These are phyloP conservation scores for Geranomyces variabilis DNA, from an alignment of 192 early-diverging fungal species.

Conservation along the genomic window DNA sequence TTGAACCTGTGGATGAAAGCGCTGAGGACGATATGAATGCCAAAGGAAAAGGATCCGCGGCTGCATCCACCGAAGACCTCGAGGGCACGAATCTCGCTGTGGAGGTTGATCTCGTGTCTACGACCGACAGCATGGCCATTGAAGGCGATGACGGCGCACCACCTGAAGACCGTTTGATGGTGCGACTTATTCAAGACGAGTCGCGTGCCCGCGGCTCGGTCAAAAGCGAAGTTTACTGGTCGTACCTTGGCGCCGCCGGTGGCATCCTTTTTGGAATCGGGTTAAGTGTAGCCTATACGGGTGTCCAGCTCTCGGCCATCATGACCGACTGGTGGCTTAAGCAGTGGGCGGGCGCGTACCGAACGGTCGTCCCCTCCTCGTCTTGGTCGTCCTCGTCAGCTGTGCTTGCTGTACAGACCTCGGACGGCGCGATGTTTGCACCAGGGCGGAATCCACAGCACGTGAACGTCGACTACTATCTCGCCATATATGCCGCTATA, in stretches of 20 bases:
- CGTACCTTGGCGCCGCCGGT: constrained; percentile 51
- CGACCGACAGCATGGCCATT: background rate
- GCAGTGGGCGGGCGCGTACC: constrained; percentile 37
- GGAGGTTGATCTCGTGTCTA: background rate
- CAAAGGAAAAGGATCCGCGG: background rate
- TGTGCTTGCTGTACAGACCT: background rate
- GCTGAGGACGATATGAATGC: background rate
- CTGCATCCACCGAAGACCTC: background rate
- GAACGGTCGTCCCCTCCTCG: no score
- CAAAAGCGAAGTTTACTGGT: constrained; percentile 38
- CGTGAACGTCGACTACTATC: constrained; percentile 25
- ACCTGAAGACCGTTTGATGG: background rate
- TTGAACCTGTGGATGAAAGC: constrained; percentile 21
- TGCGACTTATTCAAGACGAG: constrained; percentile 49
- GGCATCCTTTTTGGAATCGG: constrained; percentile 42
- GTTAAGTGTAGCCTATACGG: background rate
- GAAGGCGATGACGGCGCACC: background rate
- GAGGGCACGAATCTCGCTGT: background rate
- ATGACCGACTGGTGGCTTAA: constrained; percentile 51
- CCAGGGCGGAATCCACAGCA: background rate
- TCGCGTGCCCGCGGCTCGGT: constrained; percentile 48
- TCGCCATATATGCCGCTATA: constrained; percentile 27
- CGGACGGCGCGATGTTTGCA: background rate
- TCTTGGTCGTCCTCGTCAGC: background rate
- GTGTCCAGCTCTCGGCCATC: constrained; percentile 20